Percentiles rank a stretch among this genome's conserved stretches.
phyloP scores from a whole-genome alignment of 192 early-diverging fungal genomes.

The Podila verticillata region DNA sequence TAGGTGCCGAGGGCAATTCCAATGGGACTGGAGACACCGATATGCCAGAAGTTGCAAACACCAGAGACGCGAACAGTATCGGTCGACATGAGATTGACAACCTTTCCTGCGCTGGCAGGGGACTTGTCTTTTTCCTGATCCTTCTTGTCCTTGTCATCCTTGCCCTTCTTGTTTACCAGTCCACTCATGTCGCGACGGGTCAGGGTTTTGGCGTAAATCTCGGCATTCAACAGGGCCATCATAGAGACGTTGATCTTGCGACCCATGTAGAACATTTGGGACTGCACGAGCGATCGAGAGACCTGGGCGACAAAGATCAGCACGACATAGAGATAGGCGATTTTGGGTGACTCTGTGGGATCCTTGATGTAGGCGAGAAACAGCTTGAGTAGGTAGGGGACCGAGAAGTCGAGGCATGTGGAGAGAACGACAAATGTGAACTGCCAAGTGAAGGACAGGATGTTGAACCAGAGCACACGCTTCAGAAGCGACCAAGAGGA shows the following conservation, averaged over 20 bases:
- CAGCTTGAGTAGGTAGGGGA: constrained; percentile 67
- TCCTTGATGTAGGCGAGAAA: constrained; percentile 65
- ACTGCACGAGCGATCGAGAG: constrained; percentile 35
- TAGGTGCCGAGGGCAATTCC: constrained; percentile 71
- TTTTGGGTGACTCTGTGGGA: constrained; percentile 55
- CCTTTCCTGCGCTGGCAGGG: constrained; percentile 66
- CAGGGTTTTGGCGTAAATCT: constrained; percentile 74
- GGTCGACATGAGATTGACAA: constrained; percentile 79
- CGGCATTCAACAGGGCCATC: constrained; percentile 63
- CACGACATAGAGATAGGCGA: constrained; percentile 37
- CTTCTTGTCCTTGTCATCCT: constrained; percentile 16
- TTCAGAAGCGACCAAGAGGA: constrained; percentile 19
- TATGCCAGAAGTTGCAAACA: constrained; percentile 60
- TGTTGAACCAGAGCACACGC: constrained; percentile 48
- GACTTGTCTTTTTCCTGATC: constrained; percentile 43
- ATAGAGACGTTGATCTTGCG: constrained; percentile 62
- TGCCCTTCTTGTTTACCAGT: constrained; percentile 38
- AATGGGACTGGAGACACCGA: constrained; percentile 66
- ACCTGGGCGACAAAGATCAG: constrained; percentile 55
- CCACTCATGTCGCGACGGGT: constrained; percentile 59
- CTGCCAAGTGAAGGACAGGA: constrained; percentile 55
- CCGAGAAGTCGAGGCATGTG: constrained; percentile 58
- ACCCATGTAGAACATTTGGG: constrained; percentile 57
- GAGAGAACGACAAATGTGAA: constrained; percentile 71
- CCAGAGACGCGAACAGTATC: constrained; percentile 74